A percentile compares a stretch with the other conserved stretches of the same genome.
Conservation (phyloP, 805 yeast genomes). For the Clavispora phyllophila region DNA sequence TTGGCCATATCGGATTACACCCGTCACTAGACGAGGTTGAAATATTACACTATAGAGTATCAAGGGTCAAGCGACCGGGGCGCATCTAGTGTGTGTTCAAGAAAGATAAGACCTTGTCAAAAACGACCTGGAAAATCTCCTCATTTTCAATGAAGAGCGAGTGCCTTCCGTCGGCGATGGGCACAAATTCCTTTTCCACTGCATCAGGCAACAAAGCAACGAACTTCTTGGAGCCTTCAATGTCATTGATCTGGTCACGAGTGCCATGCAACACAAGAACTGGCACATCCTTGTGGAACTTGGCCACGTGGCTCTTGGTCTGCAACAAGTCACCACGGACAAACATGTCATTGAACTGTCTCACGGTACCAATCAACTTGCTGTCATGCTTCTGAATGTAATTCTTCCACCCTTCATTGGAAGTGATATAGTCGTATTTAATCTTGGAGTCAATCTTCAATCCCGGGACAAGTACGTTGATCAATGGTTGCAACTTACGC, state of each 20-base stretch:
- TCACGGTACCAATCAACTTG: conserved; percentile 47
- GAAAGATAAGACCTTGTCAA: conserved; percentile 38
- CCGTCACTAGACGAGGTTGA: too few relatives aligned
- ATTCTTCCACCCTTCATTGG: conserved; percentile 41
- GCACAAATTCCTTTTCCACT: conserved; percentile 29
- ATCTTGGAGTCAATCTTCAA: conserved; percentile 52
- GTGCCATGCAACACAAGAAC: conserved; percentile 58
- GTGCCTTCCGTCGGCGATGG: conserved; percentile 37
- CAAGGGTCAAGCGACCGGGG: too few relatives aligned
- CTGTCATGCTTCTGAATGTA: conserved; percentile 37
- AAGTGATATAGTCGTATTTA: conserved; percentile 49
- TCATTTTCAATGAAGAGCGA: conserved; percentile 44
- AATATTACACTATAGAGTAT: background rate
- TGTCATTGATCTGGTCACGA: conserved; percentile 57
- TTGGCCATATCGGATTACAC: too few relatives aligned
- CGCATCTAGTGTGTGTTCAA: conserved; percentile 9
- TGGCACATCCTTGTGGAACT: conserved; percentile 38
- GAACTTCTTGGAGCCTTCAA: conserved; percentile 42
- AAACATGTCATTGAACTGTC: conserved; percentile 58
- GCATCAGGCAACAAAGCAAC: conserved; percentile 26
- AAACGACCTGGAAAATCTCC: conserved; percentile 29
- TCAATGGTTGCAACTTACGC: conserved; percentile 37
- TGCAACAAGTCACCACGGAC: conserved; percentile 53
- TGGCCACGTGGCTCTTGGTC: conserved; percentile 29
- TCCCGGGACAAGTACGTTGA: conserved; percentile 39